phyloP scores from a whole-genome alignment of 2,329 filamentous ascomycete species.

The Fusarium globosum region DNA sequence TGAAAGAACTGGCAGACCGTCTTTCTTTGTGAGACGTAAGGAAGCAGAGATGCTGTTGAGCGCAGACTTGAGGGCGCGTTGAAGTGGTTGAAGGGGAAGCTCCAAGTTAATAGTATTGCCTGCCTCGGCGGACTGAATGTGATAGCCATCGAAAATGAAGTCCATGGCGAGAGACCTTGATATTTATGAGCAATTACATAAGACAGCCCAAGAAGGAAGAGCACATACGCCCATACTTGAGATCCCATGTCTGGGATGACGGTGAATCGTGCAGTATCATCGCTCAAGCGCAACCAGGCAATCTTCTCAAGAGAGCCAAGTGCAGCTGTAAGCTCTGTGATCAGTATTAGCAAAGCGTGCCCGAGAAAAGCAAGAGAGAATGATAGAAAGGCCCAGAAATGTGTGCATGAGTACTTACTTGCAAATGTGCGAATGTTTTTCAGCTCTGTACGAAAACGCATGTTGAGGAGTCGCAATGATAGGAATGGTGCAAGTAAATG shows the following conservation, averaged over 20 bases:
- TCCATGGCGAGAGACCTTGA: slow-evolving; percentile 72
- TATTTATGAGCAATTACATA: slow-evolving; percentile 6
- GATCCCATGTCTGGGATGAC: slow-evolving; percentile 94
- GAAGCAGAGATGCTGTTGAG: slow-evolving; percentile 83
- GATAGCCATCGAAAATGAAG: slow-evolving; percentile 87
- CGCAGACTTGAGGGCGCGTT: slow-evolving; percentile 91
- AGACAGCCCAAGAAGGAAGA: not conserved
- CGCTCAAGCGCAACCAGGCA: slow-evolving; percentile 89
- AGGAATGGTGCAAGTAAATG: not conserved
- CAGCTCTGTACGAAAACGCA: slow-evolving; percentile 75
- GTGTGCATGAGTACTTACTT: slow-evolving; percentile 56
- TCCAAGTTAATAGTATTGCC: slow-evolving; percentile 96
- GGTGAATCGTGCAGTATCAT: slow-evolving; percentile 90
- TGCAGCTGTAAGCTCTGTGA: slow-evolving; percentile 70
- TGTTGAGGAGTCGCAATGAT: slow-evolving; percentile 48
- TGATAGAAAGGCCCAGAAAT: not conserved
- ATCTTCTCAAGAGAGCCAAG: slow-evolving; percentile 80
- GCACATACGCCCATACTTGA: slow-evolving; percentile 89
- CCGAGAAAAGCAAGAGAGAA: not conserved
- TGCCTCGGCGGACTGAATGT: slow-evolving; percentile 83
- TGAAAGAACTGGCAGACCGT: slow-evolving; percentile 84
- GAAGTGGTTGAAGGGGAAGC: slow-evolving; percentile 86
- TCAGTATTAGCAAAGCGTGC: not conserved
- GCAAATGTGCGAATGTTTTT: slow-evolving; percentile 75
- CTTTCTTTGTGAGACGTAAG: slow-evolving; percentile 92